A percentile compares a stretch with the other conserved stretches of the same genome.
These are phyloP conservation scores for Acorus gramineus DNA, from an alignment of 106 monocot species.

Conservation along the genomic window DNA sequence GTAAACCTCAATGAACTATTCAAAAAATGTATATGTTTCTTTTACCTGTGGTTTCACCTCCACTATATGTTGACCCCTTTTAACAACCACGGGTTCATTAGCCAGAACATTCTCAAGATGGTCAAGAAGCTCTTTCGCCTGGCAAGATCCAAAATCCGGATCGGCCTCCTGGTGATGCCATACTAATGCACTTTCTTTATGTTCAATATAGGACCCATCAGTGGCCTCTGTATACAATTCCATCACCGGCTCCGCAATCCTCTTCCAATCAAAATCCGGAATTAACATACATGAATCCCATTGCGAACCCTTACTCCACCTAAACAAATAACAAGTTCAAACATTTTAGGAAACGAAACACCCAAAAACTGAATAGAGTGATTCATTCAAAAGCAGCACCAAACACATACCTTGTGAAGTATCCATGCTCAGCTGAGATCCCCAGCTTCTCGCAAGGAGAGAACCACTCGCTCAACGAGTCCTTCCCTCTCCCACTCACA, in stretches of 20 bases:
- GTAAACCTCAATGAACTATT: too few species aligned
- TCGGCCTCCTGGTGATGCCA: conserved; percentile 82
- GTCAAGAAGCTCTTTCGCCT: conserved; percentile 66
- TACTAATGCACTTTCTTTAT: conserved; percentile 58
- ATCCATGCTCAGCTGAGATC: conserved; percentile 92
- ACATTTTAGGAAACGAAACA: neutral
- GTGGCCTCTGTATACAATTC: conserved; percentile 8
- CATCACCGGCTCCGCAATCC: conserved; percentile 12
- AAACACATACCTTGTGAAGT: conserved; percentile 36
- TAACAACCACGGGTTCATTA: conserved; percentile 64
- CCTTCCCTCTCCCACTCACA: conserved; percentile 83
- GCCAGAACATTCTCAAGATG: conserved; percentile 67
- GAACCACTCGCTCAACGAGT: conserved; percentile 75
- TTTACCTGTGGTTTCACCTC: conserved; percentile 23
- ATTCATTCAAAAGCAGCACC: too few species aligned
- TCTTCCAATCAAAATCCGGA: conserved; percentile 26
- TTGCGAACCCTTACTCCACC: conserved; percentile 9
- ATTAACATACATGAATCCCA: conserved; percentile 18
- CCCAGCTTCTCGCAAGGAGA: conserved; percentile 57
- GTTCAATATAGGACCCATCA: conserved; percentile 60
- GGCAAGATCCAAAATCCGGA: conserved; percentile 28
- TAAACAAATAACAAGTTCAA: neutral
- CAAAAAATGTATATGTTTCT: too few species aligned
- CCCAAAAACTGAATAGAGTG: neutral
- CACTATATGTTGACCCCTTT: conserved; percentile 62